Conservation (phyloP, 768 basidiomycete species). For the Pleurotus sapidus region DNA sequence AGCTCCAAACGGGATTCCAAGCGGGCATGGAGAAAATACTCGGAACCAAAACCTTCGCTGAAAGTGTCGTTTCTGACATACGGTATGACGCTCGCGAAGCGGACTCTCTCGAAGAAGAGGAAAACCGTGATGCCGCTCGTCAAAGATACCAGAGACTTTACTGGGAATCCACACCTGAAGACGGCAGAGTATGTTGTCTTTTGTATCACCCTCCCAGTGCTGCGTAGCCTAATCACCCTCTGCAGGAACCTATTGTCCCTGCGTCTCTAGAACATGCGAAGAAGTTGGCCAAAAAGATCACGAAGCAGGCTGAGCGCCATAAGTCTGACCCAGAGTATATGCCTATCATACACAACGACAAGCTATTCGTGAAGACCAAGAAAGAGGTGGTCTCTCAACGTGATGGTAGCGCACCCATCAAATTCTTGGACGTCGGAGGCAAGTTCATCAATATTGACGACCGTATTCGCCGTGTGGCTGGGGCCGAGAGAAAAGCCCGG, state of each 20-base stretch:
- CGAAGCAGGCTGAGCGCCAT: slow-evolving; percentile 26
- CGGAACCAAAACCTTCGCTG: slow-evolving; percentile 39
- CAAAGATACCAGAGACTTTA: slow-evolving; percentile 69
- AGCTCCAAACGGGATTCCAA: slow-evolving; percentile 77
- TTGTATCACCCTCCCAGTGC: neutral
- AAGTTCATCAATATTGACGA: slow-evolving; percentile 63
- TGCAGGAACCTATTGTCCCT: slow-evolving; percentile 63
- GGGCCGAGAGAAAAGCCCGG: slow-evolving; percentile 2
- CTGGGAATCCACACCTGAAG: slow-evolving; percentile 78
- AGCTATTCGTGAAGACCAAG: slow-evolving; percentile 31
- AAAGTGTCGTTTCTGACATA: neutral
- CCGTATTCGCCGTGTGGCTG: slow-evolving; percentile 27
- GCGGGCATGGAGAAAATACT: slow-evolving; percentile 80
- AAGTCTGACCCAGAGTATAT: slow-evolving; percentile 39
- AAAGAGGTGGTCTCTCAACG: slow-evolving; percentile 36
- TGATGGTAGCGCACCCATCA: slow-evolving; percentile 50
- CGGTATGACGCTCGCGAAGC: slow-evolving; percentile 49
- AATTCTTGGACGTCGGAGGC: slow-evolving; percentile 73
- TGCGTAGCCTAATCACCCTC: slow-evolving; percentile 1
- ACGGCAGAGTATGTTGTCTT: slow-evolving; percentile 46
- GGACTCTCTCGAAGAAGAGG: slow-evolving; percentile 57
- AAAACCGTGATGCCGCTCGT: slow-evolving; percentile 52
- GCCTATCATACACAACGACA: slow-evolving; percentile 32
- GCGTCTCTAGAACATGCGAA: slow-evolving; percentile 49
- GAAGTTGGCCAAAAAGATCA: slow-evolving; percentile 31